A percentile compares a stretch with the other conserved stretches of the same genome.
These are phyloP conservation scores for Tranzscheliella williamsii DNA, from an alignment of 1,284 basidiomycete genomes.

Conservation along the genomic window DNA sequence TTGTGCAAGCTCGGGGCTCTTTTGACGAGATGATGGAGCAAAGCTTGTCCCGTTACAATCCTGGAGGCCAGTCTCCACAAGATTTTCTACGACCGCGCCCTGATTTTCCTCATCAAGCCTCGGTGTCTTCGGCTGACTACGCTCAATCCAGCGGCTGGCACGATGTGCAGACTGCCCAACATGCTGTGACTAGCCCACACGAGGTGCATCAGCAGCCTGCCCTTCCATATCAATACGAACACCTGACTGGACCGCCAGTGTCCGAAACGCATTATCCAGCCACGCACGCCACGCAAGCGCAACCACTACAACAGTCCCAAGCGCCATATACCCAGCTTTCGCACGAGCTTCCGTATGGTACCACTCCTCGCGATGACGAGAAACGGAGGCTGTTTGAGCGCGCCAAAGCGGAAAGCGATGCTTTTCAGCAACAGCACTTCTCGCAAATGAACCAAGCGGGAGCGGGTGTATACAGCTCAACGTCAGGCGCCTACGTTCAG, in stretches of 20 bases:
- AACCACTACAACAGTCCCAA: constrained; percentile 9
- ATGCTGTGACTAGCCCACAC: constrained; percentile 59
- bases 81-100: constrained; percentile 30
- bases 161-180: too few relatives aligned
- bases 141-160: too few relatives aligned
- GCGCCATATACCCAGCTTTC: not conserved
- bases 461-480: too few relatives aligned
- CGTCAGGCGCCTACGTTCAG: too few relatives aligned
- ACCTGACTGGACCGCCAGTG: not conserved
- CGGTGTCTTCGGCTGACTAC: constrained; percentile 24
- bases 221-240: not conserved
- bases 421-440: constrained; percentile 47
- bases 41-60: constrained; percentile 72
- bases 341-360: not conserved
- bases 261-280: constrained; percentile 2
- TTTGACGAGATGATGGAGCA: constrained; percentile 92
- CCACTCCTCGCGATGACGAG: constrained; percentile 48
- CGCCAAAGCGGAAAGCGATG: constrained; percentile 53
- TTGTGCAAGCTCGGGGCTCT: constrained; percentile 77
- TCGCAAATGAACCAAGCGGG: too few relatives aligned
- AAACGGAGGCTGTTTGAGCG: constrained; percentile 54
- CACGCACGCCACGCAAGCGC: too few relatives aligned
- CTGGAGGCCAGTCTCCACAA: constrained; percentile 31
- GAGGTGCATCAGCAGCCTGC: constrained; percentile 4
- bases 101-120: constrained; percentile 28